Evolutionary conservation across 805 yeast genomes (phyloP).

Genomic region (Metschnikowia peoriensis): DNA sequence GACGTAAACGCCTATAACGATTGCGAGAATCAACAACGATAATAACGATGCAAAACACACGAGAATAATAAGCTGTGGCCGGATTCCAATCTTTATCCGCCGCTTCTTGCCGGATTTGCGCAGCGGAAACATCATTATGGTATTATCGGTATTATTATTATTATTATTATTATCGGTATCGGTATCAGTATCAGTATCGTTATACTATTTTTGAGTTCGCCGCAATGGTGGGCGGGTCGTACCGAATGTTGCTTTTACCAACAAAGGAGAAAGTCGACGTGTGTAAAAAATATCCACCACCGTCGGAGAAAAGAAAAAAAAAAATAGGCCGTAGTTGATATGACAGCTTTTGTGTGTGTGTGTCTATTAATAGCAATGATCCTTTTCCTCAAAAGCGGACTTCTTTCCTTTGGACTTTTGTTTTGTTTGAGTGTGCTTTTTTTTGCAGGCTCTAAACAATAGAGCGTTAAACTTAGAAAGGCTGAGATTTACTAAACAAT

Average conservation of each 20-base stretch:
- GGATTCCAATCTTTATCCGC: constrained; percentile 53
- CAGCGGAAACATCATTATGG: not conserved
- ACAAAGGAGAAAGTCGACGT: too few relatives aligned
- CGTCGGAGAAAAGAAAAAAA: too few relatives aligned
- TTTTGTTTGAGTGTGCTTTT: not conserved
- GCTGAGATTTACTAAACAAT: not conserved
- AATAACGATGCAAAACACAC: constrained; percentile 68
- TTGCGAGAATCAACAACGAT: constrained; percentile 69
- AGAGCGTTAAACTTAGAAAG: not conserved
- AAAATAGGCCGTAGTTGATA: too few relatives aligned
- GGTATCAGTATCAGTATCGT: too few relatives aligned
- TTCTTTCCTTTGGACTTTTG: too few relatives aligned
- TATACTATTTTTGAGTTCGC: too few relatives aligned
- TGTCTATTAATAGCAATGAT: not conserved
- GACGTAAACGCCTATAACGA: constrained; percentile 73
- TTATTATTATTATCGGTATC: too few relatives aligned
- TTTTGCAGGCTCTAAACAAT: not conserved
- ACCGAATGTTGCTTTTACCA: too few relatives aligned
- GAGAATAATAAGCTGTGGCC: constrained; percentile 71
- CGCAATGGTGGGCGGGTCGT: too few relatives aligned
- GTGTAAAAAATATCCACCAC: too few relatives aligned
- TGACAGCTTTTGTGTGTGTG: not conserved
- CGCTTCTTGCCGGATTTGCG: constrained; percentile 14
- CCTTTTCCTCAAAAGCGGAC: not conserved
- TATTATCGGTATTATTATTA: too few relatives aligned